These are phyloP conservation scores for Gossypioides kirkii DNA, from an alignment of 345 rosid genomes.

Conservation along the genomic window DNA sequence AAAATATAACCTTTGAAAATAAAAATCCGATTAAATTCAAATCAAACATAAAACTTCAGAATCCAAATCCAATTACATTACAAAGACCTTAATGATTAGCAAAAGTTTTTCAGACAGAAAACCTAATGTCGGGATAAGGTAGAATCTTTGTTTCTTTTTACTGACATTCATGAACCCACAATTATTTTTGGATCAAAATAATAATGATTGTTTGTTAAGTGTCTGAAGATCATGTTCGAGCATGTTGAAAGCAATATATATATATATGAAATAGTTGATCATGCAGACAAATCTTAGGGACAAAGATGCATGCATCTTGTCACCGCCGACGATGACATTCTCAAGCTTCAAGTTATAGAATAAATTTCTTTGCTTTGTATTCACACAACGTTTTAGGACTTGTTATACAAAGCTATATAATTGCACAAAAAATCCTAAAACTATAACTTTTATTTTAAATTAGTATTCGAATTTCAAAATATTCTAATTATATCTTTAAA, in stretches of 20 bases:
- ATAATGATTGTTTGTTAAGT: not conserved
- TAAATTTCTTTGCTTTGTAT: not conserved
- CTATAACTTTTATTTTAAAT: too few relatives aligned
- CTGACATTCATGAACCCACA: not conserved
- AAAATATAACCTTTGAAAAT: too few relatives aligned
- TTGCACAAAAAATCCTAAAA: too few relatives aligned
- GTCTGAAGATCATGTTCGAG: not conserved
- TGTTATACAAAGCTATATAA: not conserved
- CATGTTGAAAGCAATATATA: not conserved
- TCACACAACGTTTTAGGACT: not conserved
- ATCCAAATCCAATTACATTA: not conserved
- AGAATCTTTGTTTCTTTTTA: not conserved
- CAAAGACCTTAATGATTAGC: not conserved
- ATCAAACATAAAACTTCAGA: too few relatives aligned
- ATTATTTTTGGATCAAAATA: not conserved
- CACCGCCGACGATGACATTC: not conserved
- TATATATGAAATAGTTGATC: not conserved
- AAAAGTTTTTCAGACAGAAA: not conserved
- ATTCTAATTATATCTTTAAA: too few relatives aligned
- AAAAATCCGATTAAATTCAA: too few relatives aligned
- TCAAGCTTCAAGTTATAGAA: not conserved
- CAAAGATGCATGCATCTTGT: slow-evolving; percentile 2
- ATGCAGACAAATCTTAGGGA: not conserved
- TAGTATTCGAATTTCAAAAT: too few relatives aligned
- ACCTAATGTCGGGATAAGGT: not conserved